phyloP scores from a whole-genome alignment of 805 yeast genomes.

The Starmerella gropengiesseri region DNA sequence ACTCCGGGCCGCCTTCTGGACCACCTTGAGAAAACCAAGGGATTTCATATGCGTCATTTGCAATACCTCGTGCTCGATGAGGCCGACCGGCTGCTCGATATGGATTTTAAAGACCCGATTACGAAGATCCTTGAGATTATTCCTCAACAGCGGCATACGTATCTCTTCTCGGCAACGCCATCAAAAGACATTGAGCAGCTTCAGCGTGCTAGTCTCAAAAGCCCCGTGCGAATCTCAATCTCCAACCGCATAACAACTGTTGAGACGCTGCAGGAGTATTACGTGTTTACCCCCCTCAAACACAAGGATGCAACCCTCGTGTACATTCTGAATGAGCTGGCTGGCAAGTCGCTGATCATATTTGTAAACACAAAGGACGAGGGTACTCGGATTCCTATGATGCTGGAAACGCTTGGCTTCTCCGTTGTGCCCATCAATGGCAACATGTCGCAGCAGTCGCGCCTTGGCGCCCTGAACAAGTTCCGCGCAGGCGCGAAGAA shows the following conservation, averaged over 20 bases:
- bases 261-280: slow-evolving; percentile 77
- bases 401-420: slow-evolving; percentile 73
- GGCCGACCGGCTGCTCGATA: slow-evolving; percentile 88
- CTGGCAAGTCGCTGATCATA: slow-evolving; percentile 78
- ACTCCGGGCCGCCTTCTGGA: slow-evolving; percentile 88
- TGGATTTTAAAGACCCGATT: slow-evolving; percentile 93
- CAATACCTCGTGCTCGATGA: slow-evolving; percentile 89
- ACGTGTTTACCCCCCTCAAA: slow-evolving; percentile 87
- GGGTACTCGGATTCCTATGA: slow-evolving; percentile 76
- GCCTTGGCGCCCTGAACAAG: slow-evolving; percentile 58
- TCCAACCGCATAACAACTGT: slow-evolving; percentile 85
- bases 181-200: slow-evolving; percentile 89
- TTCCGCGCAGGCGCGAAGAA: slow-evolving; percentile 45
- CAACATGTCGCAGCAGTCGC: slow-evolving; percentile 80
- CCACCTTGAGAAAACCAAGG: slow-evolving; percentile 85
- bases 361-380: slow-evolving; percentile 94
- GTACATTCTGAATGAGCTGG: slow-evolving; percentile 67
- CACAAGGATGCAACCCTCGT: slow-evolving; percentile 80
- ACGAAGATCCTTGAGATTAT: slow-evolving; percentile 75
- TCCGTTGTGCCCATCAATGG: slow-evolving; percentile 91
- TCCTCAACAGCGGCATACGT: slow-evolving; percentile 70
- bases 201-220: slow-evolving; percentile 79
- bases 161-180: slow-evolving; percentile 92
- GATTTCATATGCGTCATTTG: slow-evolving; percentile 67
- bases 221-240: slow-evolving; percentile 87